Base-by-base conservation (phyloP, 768 basidiomycete genomes). In the Tricholoma flavovirens region DNA sequence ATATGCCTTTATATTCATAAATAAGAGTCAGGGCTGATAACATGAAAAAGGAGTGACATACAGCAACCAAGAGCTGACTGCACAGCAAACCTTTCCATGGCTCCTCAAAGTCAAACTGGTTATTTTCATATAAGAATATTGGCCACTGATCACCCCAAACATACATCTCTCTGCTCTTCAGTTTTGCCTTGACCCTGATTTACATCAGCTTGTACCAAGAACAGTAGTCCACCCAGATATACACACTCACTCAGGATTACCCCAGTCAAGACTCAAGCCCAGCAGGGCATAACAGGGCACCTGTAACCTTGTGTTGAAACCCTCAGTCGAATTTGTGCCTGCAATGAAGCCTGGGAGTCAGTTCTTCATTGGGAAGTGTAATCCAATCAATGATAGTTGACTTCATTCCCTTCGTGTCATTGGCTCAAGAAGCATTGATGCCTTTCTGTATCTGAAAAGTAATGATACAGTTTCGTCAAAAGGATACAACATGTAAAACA, bases 401-500 rank as follows among this genome's bases (percentile, higher is more conserved):
- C 35, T 55, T 24, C 7, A 29, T 32, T 30, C 54, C 32, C 48
- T 55, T 49, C 22, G 54, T 32, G 49, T 55, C 49, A 33, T 50
- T 30, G 15, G 49, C 24, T 14, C 49, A 9, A 35, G 49, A 29
- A 5, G n/a, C n/a, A n/a, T n/a, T n/a, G n/a, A n/a, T n/a, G n/a
- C n/a, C n/a, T n/a, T n/a, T n/a, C n/a, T n/a, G 14, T 14, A 32
- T 29, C 33, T 35, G 33, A 7, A 35, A 7, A 35, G 33, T 35
- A 29, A n/a, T n/a, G 29, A 8, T 29, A 8, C 29, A 8, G 29
- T 14, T 35, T 35, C 3, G 9, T 10, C 6, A 14, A 5, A 35
- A 11, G 8, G 12, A 35, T 35, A 14, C 33, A 35, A 14, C 17
- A 42, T 5, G 19, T 17, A 15, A 6, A 29, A 29, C 17, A 19